Evolutionary conservation across 2,329 filamentous ascomycete genomes (phyloP), one percentile per base, ranked within the genome.

Genomic region (Ophiocordyceps australis): DNA sequence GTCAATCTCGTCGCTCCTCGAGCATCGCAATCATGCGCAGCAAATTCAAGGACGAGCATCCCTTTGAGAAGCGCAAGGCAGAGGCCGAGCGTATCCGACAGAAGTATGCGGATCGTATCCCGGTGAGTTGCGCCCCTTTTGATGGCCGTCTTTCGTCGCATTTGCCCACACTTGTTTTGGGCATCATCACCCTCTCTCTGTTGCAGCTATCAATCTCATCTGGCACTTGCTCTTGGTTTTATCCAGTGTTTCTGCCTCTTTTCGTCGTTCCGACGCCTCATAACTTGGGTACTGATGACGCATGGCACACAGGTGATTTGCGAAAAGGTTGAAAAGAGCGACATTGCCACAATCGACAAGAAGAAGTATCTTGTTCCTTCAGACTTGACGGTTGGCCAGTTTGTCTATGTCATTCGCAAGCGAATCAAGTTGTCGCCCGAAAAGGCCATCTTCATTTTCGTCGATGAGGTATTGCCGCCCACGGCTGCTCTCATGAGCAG

Each of bases 11-110:
- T 10, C 17, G 17, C 17, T 7, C 10, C 17, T 7, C 17, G 28
- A 21, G 14, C 20, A 50, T 52, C 50, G 48, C 49, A 65, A 81
- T 49, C 40, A 94, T 94, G 83, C 79, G 85, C 52, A 92, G 82
- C 67, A 95, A 95, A 74, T 98, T 98, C 61, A 98, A 98, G 83
- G 89, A 98, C 75, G 89, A 95, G 73, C 89, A 95, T 57, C 83
- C 82, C 45, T 95, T 95, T 55, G 89, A 95, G 77, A 98, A 98
- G 81, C 83, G 89, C 64, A 94, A 95, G 81, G 89, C 89, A 39
- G 89, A 98, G 64, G 89, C 89, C 52, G 89, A 98, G 68, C 85
- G 89, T 56, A 94, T 94, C 55, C 83, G 89, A 41, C 85, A 94
- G 65, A 98, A 98, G 62, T 98, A 98, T 55, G 74, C 82, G 41